Conservation (phyloP, 31 red algal genomes). For the Asparagopsis taxiformis region DNA sequence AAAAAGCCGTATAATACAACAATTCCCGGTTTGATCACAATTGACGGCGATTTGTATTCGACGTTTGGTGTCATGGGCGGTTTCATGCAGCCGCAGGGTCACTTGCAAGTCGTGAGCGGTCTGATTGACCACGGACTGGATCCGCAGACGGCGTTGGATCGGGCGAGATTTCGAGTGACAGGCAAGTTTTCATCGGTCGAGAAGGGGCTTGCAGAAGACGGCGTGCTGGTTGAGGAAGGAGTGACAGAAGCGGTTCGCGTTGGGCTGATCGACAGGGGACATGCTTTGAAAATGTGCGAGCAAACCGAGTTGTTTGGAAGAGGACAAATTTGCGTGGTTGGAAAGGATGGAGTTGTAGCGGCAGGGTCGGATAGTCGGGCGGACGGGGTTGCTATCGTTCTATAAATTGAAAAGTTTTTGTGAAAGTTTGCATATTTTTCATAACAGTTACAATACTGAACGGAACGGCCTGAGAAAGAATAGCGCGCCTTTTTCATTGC, state of each 20-base stretch:
- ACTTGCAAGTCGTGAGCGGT: constrained; percentile 70
- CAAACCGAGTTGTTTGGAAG: constrained; percentile 29
- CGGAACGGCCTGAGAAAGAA: not conserved
- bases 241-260: not conserved
- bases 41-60: constrained; percentile 29
- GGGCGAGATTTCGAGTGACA: constrained; percentile 69
- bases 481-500: not conserved
- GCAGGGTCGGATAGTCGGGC: constrained; percentile 59
- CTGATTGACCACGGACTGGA: constrained; percentile 72
- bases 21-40: constrained; percentile 71
- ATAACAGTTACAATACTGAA: not conserved
- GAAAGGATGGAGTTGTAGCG: constrained; percentile 20
- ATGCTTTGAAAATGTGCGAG: constrained; percentile 17
- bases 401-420: constrained; percentile 1
- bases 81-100: constrained; percentile 95
- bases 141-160: constrained; percentile 81
- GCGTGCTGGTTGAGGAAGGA: constrained; percentile 37
- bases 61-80: constrained; percentile 89
- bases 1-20: constrained; percentile 90
- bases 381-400: constrained; percentile 26
- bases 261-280: constrained; percentile 23
- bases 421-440: not conserved
- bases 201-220: constrained; percentile 35
- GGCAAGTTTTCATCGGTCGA: constrained; percentile 58
- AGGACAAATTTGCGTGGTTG: constrained; percentile 19